These are phyloP conservation scores for Schoenoplectus tabernaemontani DNA, from an alignment of 202 grass and related monocot species.

Conservation along the genomic window DNA sequence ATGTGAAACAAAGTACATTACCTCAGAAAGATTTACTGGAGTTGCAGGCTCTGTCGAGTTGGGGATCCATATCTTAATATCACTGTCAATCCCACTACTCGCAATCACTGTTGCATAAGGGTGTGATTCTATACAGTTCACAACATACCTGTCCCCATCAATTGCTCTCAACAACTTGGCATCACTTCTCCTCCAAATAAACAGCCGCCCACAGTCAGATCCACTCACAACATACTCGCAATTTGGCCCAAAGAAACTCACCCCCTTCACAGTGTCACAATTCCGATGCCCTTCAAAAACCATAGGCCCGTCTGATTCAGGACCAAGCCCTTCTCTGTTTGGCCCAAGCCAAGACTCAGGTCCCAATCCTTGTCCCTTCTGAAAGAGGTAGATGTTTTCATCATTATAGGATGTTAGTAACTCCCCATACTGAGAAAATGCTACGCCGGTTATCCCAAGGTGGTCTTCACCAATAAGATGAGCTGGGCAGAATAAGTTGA, in stretches of 20 bases:
- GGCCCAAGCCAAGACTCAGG: conserved; percentile 17
- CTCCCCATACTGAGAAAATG: conserved; percentile 76
- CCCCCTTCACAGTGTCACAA: conserved; percentile 74
- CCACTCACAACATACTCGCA: conserved; percentile 86
- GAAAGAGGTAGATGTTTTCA: conserved; percentile 81
- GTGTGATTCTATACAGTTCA: conserved; percentile 87
- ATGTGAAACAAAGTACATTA: conserved; percentile 27
- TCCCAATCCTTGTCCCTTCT: conserved; percentile 74
- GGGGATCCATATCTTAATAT: conserved; percentile 84
- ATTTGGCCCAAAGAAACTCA: conserved; percentile 74
- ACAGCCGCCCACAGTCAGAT: conserved; percentile 75
- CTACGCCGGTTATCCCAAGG: conserved; percentile 81
- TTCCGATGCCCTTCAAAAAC: conserved; percentile 59
- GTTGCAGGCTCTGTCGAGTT: conserved; percentile 45
- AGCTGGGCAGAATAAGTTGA: conserved; percentile 55
- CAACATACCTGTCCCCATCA: conserved; percentile 68
- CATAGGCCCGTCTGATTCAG: conserved; percentile 30
- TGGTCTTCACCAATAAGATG: conserved; percentile 45
- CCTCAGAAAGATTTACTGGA: conserved; percentile 53
- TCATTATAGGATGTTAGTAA: conserved; percentile 65
- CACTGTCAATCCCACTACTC: conserved; percentile 77
- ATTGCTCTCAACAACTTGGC: conserved; percentile 55
- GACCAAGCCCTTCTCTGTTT: conserved; percentile 32
- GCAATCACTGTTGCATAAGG: conserved; percentile 53
- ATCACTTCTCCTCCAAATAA: conserved; percentile 89